Conservation (phyloP, 352 stramenopile genomes). For the Phytopythium helicoides region DNA sequence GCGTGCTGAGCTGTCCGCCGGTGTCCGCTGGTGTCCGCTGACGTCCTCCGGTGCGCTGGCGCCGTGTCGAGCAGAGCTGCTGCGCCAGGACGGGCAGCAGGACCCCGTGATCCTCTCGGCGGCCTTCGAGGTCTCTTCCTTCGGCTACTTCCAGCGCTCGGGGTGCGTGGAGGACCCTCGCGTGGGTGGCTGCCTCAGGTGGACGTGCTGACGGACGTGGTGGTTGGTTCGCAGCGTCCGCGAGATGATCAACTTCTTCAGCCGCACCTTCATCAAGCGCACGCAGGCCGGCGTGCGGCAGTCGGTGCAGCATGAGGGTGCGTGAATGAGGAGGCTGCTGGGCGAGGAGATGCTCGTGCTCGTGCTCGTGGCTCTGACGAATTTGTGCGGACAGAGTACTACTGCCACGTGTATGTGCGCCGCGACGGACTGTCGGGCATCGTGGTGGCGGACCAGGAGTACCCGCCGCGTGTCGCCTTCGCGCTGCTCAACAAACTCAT, state of each 20-base stretch:
- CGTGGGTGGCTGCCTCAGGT: neutral
- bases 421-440: slow-evolving; percentile 95
- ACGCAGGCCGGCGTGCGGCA: slow-evolving; percentile 95
- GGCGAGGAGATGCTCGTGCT: too few relatives aligned
- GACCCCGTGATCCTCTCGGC: slow-evolving; percentile 70
- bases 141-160: slow-evolving; percentile 85
- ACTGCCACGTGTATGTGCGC: slow-evolving; percentile 98
- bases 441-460: slow-evolving; percentile 97
- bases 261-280: slow-evolving; percentile 98
- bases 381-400: slow-evolving; percentile 83
- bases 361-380: neutral
- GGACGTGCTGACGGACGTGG: slow-evolving; percentile 7
- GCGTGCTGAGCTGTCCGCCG: neutral
- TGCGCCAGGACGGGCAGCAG: slow-evolving; percentile 59
- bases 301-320: slow-evolving; percentile 97
- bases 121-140: slow-evolving; percentile 76
- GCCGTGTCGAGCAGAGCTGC: slow-evolving; percentile 43
- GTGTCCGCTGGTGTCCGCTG: neutral
- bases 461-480: slow-evolving; percentile 98
- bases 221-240: slow-evolving; percentile 71
- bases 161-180: slow-evolving; percentile 33
- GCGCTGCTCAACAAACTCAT: slow-evolving; percentile 96
- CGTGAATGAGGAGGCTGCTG: too few relatives aligned
- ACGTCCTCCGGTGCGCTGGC: neutral
- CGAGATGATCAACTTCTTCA: slow-evolving; percentile 99